These are phyloP conservation scores for Lachnellula hyalina DNA, from an alignment of 2,329 filamentous ascomycete species.

Conservation along the genomic window DNA sequence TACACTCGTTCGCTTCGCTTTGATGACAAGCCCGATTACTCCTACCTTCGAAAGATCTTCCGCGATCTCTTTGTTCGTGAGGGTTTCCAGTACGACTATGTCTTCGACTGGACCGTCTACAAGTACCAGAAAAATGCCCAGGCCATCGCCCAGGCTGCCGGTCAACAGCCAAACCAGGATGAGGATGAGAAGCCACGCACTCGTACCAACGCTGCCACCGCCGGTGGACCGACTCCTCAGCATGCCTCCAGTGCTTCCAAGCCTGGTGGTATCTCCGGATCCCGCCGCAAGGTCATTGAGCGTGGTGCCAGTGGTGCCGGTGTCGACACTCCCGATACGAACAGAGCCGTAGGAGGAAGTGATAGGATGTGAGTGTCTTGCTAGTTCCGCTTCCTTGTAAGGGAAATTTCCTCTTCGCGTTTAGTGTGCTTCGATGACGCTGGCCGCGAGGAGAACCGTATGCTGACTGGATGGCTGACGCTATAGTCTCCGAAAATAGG, in stretches of 20 bases:
- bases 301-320: slow-evolving; percentile 50
- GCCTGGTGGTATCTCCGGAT: slow-evolving; percentile 67
- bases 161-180: slow-evolving; percentile 59
- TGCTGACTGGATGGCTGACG: slow-evolving; percentile 75
- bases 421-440: slow-evolving; percentile 71
- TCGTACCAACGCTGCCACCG: slow-evolving; percentile 60
- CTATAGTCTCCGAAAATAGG: slow-evolving; percentile 79
- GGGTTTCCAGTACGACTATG: slow-evolving; percentile 99
- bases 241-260: slow-evolving; percentile 55
- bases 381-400: slow-evolving; percentile 63
- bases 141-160: slow-evolving; percentile 80
- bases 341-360: slow-evolving; percentile 71
- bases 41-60: slow-evolving; percentile 99
- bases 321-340: slow-evolving; percentile 65
- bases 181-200: slow-evolving; percentile 71
- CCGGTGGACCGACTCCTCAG: slow-evolving; percentile 50
- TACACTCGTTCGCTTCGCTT: slow-evolving; percentile 98
- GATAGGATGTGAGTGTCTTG: slow-evolving; percentile 91
- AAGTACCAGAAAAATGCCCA: slow-evolving; percentile 99
- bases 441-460: slow-evolving; percentile 65
- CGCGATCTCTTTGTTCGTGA: slow-evolving; percentile 97
- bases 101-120: slow-evolving; percentile 99
- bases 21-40: slow-evolving; percentile 99
- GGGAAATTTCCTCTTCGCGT: slow-evolving; percentile 80
- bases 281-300: slow-evolving; percentile 80